Base-by-base conservation (phyloP, 1,139 yeast species). In the Lodderomyces metapsilosis region DNA sequence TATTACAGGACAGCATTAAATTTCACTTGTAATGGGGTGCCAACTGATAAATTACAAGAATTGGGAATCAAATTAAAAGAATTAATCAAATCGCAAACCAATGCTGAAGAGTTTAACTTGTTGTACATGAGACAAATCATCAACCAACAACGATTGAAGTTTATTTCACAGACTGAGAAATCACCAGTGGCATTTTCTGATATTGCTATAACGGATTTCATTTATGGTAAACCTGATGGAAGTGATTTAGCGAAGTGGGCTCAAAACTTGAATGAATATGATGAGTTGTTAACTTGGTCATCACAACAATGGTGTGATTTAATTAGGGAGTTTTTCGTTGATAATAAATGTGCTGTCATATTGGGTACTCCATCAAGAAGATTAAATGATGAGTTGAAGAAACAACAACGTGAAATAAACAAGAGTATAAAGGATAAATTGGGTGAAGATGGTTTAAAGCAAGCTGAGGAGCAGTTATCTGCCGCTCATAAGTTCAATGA, bases 281-380 rank as follows among this genome's bases (percentile, higher is more conserved):
- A 85, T 18, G 61, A 51, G 0, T 67, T 92, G 38, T 49, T 66
- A 9, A 45, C 55, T 1, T 92, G 98, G 97, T 52, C 77, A 8
- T 56, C 72, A 3, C 71, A 74, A 7, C 70, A 86, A 51, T 94
- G 98, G 98, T 61, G 76, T 40, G 61, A 62, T 0, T 61, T 85
- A 39, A 69, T 83, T 38, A 59, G 68, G 31, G 62, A 68, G 38
- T 76, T 80, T 52, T 74, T 88, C 37, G 70, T 88, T 11, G 73
- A 80, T 5, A 84, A 82, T 50, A 71, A 80, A n/a, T 76, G 85
- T n/a, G 87, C 82, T 4, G 64, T 87, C n/a, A 72, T 91, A 3
- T 58, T 88, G 41, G 89, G 88, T 2, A 75, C 66, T 48, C 98
- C 99, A 12, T 88, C 96, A 3, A 68, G 78, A 6, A 60, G 62